Percentiles rank a stretch among this genome's conserved stretches.
Conservation (phyloP, 2,329 filamentous ascomycete species). For the Chaetomium olivaceum region DNA sequence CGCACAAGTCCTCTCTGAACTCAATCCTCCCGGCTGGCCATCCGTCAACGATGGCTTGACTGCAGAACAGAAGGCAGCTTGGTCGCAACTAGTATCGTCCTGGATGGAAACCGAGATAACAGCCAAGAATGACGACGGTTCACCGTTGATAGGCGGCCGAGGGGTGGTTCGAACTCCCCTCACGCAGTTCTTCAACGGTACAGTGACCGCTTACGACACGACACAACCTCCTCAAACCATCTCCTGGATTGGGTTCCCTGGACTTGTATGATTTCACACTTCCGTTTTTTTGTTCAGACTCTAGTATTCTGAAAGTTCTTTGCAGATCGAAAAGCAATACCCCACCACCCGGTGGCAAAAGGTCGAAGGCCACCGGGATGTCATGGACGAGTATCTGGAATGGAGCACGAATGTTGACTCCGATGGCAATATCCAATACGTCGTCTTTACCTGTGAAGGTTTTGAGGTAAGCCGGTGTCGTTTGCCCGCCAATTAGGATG, state of each 20-base stretch:
- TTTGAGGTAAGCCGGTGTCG: not conserved
- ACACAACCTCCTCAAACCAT: not conserved
- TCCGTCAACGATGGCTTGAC: too few species aligned
- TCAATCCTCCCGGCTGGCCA: too few species aligned
- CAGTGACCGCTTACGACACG: not conserved
- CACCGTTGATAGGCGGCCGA: too few species aligned
- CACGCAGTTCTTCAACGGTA: not conserved
- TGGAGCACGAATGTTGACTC: not conserved
- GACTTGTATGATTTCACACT: not conserved
- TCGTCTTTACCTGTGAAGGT: not conserved
- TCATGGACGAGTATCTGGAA: constrained; percentile 1
- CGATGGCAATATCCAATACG: not conserved
- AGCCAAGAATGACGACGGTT: too few species aligned
- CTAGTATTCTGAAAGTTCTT: not conserved
- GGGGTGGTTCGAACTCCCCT: not conserved
- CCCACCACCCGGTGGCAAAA: not conserved
- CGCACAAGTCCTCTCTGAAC: too few species aligned
- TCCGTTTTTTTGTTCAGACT: not conserved
- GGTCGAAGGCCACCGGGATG: not conserved
- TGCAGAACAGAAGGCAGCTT: too few species aligned
- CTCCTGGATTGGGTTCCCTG: not conserved
- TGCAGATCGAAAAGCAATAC: not conserved
- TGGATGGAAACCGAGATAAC: too few species aligned
- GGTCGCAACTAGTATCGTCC: too few species aligned
- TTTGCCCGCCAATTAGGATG: too few species aligned